Conservation (phyloP, 2,329 filamentous ascomycete genomes). For the Basipetospora sp. region DNA sequence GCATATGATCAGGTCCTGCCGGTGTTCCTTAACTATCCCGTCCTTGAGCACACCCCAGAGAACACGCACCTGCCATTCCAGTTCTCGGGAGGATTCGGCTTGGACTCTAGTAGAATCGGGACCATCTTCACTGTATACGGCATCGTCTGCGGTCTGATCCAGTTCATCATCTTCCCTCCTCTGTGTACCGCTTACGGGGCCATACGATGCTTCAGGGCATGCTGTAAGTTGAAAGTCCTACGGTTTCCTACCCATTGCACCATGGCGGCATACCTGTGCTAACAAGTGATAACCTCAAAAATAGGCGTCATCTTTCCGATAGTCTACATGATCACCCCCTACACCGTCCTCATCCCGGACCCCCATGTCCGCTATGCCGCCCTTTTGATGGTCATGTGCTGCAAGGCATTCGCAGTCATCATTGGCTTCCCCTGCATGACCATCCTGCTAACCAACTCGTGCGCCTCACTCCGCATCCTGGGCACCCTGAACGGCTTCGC, state of each 20-base stretch:
- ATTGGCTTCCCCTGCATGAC: conserved; percentile 81
- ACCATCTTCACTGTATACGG: conserved; percentile 76
- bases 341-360: conserved; percentile 49
- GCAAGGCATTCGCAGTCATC: conserved; percentile 63
- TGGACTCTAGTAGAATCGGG: conserved; percentile 60
- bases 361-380: conserved; percentile 36
- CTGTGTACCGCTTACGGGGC: conserved; percentile 61
- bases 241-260: too few relatives aligned
- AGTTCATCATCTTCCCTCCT: conserved; percentile 73
- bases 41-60: conserved; percentile 38
- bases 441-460: conserved; percentile 81
- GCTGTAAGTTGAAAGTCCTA: conserved; percentile 33
- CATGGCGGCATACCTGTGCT: background rate
- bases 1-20: conserved; percentile 79
- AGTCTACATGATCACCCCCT: conserved; percentile 69
- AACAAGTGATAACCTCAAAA: too few relatives aligned
- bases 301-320: conserved; percentile 52
- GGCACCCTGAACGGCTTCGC: conserved; percentile 86
- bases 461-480: conserved; percentile 57
- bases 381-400: conserved; percentile 54
- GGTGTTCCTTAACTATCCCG: conserved; percentile 71
- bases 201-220: conserved; percentile 55
- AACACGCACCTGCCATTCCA: conserved; percentile 58
- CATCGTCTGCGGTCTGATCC: conserved; percentile 61
- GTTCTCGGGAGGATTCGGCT: conserved; percentile 69